Conservation (phyloP, 2,329 filamentous ascomycete genomes). For the Claviceps digitariae region DNA sequence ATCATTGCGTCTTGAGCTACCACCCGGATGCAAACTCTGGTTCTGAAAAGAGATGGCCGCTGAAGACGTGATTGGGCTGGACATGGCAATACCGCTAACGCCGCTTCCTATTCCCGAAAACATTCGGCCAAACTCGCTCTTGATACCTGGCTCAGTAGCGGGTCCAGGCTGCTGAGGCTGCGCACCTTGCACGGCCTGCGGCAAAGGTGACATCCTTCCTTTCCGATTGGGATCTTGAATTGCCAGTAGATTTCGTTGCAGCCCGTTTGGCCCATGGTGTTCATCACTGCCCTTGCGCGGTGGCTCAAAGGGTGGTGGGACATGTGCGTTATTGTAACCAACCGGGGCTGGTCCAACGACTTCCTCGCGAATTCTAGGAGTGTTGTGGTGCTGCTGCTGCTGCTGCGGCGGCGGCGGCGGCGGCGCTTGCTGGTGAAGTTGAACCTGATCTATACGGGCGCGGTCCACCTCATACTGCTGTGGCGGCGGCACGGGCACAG, state of each 20-base stretch:
- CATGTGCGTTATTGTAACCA: slow-evolving; percentile 32
- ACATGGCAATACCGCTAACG: slow-evolving; percentile 34
- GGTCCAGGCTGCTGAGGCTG: slow-evolving; percentile 70
- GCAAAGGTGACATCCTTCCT: slow-evolving; percentile 74
- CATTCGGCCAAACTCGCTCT: slow-evolving; percentile 89
- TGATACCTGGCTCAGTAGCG: slow-evolving; percentile 74
- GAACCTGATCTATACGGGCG: slow-evolving; percentile 27
- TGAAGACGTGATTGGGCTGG: slow-evolving; percentile 34
- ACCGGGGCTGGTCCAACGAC: slow-evolving; percentile 35
- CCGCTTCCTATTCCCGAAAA: slow-evolving; percentile 76
- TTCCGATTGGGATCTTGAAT: slow-evolving; percentile 71
- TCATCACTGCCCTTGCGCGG: slow-evolving; percentile 27
- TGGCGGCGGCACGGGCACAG: slow-evolving; percentile 16
- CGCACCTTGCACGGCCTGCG: slow-evolving; percentile 86
- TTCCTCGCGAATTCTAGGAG: slow-evolving; percentile 32
- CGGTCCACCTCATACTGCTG: slow-evolving; percentile 37
- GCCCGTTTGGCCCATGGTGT: slow-evolving; percentile 17
- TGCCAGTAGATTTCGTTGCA: slow-evolving; percentile 54
- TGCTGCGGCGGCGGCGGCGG: slow-evolving; percentile 20
- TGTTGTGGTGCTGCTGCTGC: slow-evolving; percentile 19
- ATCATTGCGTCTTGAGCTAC: slow-evolving; percentile 38
- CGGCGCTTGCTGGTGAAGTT: slow-evolving; percentile 23
- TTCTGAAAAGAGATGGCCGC: slow-evolving; percentile 28
- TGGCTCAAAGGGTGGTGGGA: slow-evolving; percentile 25
- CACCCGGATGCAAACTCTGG: slow-evolving; percentile 11